These are phyloP conservation scores for Aureobasidium sp. DNA, from an alignment of 2,329 filamentous ascomycete species.

Conservation along the genomic window DNA sequence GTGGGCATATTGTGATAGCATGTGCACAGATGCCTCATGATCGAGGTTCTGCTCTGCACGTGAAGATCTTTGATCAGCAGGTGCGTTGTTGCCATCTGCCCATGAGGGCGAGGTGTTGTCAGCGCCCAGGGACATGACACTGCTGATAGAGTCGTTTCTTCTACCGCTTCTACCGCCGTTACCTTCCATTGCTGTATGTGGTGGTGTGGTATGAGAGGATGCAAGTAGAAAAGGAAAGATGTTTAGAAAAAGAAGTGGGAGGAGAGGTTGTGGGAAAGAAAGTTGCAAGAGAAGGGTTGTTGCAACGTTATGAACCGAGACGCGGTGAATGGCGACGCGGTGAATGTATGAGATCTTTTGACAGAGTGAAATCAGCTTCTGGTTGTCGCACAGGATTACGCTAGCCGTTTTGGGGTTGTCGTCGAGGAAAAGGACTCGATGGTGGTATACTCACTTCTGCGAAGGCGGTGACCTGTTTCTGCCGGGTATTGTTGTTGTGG, in stretches of 20 bases:
- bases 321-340: background rate
- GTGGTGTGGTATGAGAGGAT: background rate
- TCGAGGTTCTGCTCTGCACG: conserved; percentile 4
- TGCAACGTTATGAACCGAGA: background rate
- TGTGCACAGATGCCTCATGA: background rate
- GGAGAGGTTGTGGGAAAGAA: background rate
- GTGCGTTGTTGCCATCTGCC: background rate
- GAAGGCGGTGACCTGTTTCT: conserved; percentile 8
- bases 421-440: background rate
- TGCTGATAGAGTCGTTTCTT: conserved; percentile 16
- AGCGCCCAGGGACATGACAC: conserved; percentile 7
- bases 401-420: background rate
- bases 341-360: background rate
- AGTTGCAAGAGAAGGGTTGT: background rate
- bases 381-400: background rate
- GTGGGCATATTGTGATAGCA: background rate
- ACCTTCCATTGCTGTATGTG: conserved; percentile 3
- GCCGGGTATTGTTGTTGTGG: background rate
- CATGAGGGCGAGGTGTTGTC: background rate
- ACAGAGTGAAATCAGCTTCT: conserved; percentile 5
- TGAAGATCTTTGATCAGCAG: conserved; percentile 8
- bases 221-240: background rate
- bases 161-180: conserved; percentile 6
- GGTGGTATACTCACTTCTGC: conserved; percentile 3
- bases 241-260: background rate